Percentiles rank a stretch among this genome's conserved stretches.
Evolutionary conservation across 2,329 filamentous ascomycete species (phyloP).

Genomic region (Aspergillus sp.): DNA sequence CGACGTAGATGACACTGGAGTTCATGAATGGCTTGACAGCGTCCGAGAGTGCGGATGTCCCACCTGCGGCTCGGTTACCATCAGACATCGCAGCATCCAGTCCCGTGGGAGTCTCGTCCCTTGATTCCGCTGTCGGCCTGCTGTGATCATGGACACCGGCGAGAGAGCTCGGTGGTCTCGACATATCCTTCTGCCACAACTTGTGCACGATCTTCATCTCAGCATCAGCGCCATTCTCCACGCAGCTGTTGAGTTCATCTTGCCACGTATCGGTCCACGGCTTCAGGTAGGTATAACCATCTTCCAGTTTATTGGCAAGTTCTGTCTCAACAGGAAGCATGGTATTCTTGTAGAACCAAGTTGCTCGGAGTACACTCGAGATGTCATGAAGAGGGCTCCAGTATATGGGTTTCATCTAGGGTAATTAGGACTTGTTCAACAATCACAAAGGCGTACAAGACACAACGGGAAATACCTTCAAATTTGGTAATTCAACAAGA

Average conservation of each 20-base stretch:
- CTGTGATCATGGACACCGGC: slow-evolving; percentile 37
- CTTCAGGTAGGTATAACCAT: slow-evolving; percentile 80
- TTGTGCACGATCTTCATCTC: slow-evolving; percentile 87
- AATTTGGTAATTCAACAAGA: slow-evolving; percentile 74
- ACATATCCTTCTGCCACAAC: slow-evolving; percentile 67
- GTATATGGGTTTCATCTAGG: slow-evolving; percentile 91
- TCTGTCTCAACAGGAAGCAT: slow-evolving; percentile 84
- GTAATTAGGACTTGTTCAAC: too few relatives aligned
- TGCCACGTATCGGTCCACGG: slow-evolving; percentile 91
- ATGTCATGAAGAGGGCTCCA: slow-evolving; percentile 94
- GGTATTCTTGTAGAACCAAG: slow-evolving; percentile 96
- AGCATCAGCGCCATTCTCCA: slow-evolving; percentile 83
- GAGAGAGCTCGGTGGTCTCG: slow-evolving; percentile 33
- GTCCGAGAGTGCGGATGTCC: slow-evolving; percentile 41
- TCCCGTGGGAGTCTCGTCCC: slow-evolving; percentile 6
- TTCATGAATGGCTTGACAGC: slow-evolving; percentile 62
- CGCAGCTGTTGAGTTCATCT: slow-evolving; percentile 84
- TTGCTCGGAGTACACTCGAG: slow-evolving; percentile 75
- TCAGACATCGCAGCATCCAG: slow-evolving; percentile 19
- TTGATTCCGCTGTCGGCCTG: slow-evolving; percentile 21
- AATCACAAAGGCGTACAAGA: background rate
- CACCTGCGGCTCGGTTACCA: slow-evolving; percentile 42
- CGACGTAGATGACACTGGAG: slow-evolving; percentile 83
- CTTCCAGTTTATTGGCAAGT: slow-evolving; percentile 87
- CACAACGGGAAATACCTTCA: slow-evolving; percentile 41